A percentile compares a stretch with the other conserved stretches of the same genome.
Evolutionary conservation across 169 alveolate genomes (phyloP).

Genomic region (Cryptosporidium sp.): DNA sequence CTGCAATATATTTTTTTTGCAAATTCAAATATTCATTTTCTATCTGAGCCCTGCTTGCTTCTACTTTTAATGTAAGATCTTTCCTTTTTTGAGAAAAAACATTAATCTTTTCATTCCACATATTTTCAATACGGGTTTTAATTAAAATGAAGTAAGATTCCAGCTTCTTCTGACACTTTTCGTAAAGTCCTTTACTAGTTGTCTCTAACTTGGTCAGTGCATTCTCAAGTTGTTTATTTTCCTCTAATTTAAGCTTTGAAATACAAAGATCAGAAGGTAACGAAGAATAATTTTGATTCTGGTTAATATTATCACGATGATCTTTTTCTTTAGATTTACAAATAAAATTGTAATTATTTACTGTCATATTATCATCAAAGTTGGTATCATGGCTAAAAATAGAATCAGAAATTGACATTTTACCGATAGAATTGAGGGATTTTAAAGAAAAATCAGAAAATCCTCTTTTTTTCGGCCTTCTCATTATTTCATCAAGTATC

Average conservation of each 20-base stretch:
- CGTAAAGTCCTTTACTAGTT: constrained; percentile 6
- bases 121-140: constrained; percentile 24
- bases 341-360: constrained; percentile 11
- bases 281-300: no score
- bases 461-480: not conserved
- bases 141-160: constrained; percentile 22
- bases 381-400: not conserved
- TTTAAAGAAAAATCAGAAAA: not conserved
- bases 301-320: not conserved
- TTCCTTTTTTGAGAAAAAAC: constrained; percentile 26
- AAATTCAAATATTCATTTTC: constrained; percentile 31
- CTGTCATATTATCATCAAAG: constrained; percentile 29
- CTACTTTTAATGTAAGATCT: constrained; percentile 14
- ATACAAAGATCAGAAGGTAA: constrained; percentile 22
- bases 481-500: not conserved
- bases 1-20: not conserved
- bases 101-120: constrained; percentile 21
- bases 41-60: constrained; percentile 14
- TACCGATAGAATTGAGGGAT: constrained; percentile 12
- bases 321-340: not conserved
- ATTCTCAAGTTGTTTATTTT: constrained; percentile 25
- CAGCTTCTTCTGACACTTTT: constrained; percentile 27
- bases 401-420: constrained; percentile 1
- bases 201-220: constrained; percentile 13
- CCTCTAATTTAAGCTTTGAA: constrained; percentile 36